Conservation (phyloP, 306 rosid species). For the Casuarina cunninghamiana region DNA sequence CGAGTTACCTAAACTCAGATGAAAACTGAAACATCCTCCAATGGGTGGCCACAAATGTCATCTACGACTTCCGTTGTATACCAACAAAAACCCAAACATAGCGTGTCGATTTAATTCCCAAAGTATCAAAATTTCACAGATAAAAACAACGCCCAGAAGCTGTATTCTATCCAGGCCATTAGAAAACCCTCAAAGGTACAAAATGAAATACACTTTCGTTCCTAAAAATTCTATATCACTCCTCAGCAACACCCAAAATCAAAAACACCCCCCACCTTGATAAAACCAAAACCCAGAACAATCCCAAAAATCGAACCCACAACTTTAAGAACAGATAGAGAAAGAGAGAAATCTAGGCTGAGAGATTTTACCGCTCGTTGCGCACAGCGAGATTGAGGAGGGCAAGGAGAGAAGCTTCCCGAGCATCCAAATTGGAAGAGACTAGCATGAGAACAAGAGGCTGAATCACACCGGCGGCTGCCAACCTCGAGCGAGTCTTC, state of each 20-base stretch:
- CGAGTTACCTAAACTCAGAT: background rate
- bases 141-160: background rate
- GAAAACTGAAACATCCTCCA: background rate
- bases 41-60: background rate
- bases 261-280: background rate
- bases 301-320: background rate
- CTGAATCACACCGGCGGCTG: conserved; percentile 70
- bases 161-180: background rate
- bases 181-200: background rate
- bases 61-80: background rate
- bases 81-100: background rate
- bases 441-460: conserved; percentile 81
- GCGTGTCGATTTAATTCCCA: background rate
- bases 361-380: conserved; percentile 56
- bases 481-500: conserved; percentile 64
- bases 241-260: background rate
- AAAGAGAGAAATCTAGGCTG: background rate
- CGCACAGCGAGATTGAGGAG: conserved; percentile 91
- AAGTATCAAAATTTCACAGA: conserved; percentile 3
- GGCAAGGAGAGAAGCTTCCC: conserved; percentile 82
- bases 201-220: background rate
- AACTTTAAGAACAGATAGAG: background rate
- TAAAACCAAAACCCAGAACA: background rate
- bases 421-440: conserved; percentile 67
- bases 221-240: background rate